Conservation (phyloP, 2,329 filamentous ascomycete genomes). For the Cyphellophora europaea region DNA sequence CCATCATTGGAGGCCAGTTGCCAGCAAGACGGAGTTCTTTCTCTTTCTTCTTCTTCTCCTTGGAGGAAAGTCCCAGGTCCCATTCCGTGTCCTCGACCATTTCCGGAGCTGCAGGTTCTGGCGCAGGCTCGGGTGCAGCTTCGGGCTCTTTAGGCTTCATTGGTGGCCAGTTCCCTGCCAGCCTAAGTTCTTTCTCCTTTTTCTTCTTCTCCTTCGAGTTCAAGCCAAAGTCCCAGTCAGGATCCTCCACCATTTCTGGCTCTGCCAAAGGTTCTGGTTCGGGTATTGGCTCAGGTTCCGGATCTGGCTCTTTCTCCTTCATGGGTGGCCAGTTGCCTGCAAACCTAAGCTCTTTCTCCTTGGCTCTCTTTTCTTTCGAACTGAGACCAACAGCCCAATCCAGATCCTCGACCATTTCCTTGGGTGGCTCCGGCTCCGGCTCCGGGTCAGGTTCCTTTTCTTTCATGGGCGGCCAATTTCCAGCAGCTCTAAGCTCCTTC, state of each 20-base stretch:
- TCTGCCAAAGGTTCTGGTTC: slow-evolving; percentile 15
- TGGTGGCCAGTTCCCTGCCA: slow-evolving; percentile 4
- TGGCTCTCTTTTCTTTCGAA: slow-evolving; percentile 22
- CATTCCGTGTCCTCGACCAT: slow-evolving; percentile 1
- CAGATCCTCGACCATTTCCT: slow-evolving; percentile 1
- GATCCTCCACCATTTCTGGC: slow-evolving; percentile 12
- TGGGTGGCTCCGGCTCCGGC: slow-evolving; percentile 2
- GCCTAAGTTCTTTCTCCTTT: slow-evolving; percentile 20
- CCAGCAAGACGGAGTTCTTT: slow-evolving; percentile 15
- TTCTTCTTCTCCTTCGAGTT: slow-evolving; percentile 22
- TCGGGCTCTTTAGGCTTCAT: slow-evolving; percentile 16
- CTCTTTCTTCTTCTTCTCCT: slow-evolving; percentile 28
- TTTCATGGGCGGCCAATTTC: slow-evolving; percentile 9
- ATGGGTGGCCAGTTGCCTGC: slow-evolving; percentile 5
- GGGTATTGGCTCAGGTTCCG: slow-evolving; percentile 20
- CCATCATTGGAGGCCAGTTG: slow-evolving; percentile 6
- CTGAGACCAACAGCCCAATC: slow-evolving; percentile 3
- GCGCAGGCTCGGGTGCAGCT: slow-evolving; percentile 16
- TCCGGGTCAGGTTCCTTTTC: slow-evolving; percentile 20
- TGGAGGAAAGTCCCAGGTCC: slow-evolving; percentile 4
- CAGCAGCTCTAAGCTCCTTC: slow-evolving; percentile 18
- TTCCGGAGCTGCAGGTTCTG: not conserved
- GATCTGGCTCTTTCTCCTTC: slow-evolving; percentile 13
- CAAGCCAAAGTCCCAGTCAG: slow-evolving; percentile 23
- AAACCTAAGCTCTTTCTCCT: slow-evolving; percentile 20